Evolutionary conservation across 2,329 filamentous ascomycete species (phyloP), one percentile per base, ranked within the genome.

Genomic region (Talaromyces pinophilus): DNA sequence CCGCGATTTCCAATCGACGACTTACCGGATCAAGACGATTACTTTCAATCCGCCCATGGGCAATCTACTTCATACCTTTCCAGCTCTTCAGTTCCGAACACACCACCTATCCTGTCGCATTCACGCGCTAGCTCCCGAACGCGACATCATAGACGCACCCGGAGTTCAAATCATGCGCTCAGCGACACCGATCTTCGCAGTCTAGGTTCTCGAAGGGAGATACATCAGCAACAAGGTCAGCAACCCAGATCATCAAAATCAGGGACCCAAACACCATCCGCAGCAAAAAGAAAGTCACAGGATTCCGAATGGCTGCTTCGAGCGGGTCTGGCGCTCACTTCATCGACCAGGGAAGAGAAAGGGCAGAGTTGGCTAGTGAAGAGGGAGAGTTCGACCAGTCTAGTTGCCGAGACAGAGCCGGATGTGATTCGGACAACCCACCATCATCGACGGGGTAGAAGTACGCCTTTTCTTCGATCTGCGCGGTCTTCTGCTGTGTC

Each of bases 361-460:
- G 87, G 87, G n/a, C 86, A 88, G 71, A 83, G 83, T 64, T 88
- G 86, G 86, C 79, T 88, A 2, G 79, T 81, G 2, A 83, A 86
- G 62, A 79, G 85, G 30, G 83, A 85, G 68, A 86, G 82, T 67
- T 84, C 82, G 0, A 88, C 86, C 0, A 84, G 81, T 55, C 77
- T 88, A 2, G 81, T 82, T 10, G 73, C 76, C 1, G 76, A 82
- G 17, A 69, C 67, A 35, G 72, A 79, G 17, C 71, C 76, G 42
- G 73, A 76, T 33, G 48, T 57, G 57, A 75, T 73, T 46, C 67
- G 64, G 62, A 68, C 68, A 44, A 71, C 60, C 68, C 72, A 63
- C n/a, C 38, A 33, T 25, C 62, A 62, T 42, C 66, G 62, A 19
- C 59, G 72, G 42, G 73, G 71, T 48, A 75, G 71, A 52, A 69